phyloP scores from a whole-genome alignment of 176 grass and related monocot species.

The Saccharum spontaneum region DNA sequence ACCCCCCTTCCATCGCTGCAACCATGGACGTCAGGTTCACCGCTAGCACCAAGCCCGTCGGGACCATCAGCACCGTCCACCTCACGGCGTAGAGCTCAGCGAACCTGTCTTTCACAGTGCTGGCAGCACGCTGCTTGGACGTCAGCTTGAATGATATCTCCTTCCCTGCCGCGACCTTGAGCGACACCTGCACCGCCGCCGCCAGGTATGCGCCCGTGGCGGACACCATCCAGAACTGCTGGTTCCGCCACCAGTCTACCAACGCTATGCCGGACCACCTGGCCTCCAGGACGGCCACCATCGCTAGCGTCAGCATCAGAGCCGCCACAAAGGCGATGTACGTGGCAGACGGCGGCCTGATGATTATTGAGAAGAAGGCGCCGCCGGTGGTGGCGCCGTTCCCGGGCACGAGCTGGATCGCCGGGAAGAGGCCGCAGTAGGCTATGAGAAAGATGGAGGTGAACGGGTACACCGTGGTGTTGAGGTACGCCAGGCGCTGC shows the following conservation, averaged over 20 bases:
- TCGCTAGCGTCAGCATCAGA: constrained; percentile 31
- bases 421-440: constrained; percentile 26
- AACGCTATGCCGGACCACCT: constrained; percentile 30
- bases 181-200: constrained; percentile 35
- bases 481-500: constrained; percentile 39
- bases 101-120: neutral
- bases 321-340: constrained; percentile 28
- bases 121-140: neutral
- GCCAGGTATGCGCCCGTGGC: constrained; percentile 36
- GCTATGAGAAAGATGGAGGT: constrained; percentile 23
- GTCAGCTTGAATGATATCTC: constrained; percentile 35
- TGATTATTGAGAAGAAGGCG: neutral
- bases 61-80: constrained; percentile 35
- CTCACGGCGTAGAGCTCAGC: constrained; percentile 34
- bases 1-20: accelerated
- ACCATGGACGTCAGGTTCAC: constrained; percentile 28
- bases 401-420: neutral
- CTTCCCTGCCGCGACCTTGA: constrained; percentile 20
- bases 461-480: constrained; percentile 45
- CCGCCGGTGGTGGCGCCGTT: neutral
- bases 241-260: constrained; percentile 37
- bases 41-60: neutral
- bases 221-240: constrained; percentile 46
- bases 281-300: constrained; percentile 29
- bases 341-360: neutral